Evolutionary conservation across 495 filamentous ascomycete genomes (phyloP).

Genomic region (Neurospora tetrasperma): DNA sequence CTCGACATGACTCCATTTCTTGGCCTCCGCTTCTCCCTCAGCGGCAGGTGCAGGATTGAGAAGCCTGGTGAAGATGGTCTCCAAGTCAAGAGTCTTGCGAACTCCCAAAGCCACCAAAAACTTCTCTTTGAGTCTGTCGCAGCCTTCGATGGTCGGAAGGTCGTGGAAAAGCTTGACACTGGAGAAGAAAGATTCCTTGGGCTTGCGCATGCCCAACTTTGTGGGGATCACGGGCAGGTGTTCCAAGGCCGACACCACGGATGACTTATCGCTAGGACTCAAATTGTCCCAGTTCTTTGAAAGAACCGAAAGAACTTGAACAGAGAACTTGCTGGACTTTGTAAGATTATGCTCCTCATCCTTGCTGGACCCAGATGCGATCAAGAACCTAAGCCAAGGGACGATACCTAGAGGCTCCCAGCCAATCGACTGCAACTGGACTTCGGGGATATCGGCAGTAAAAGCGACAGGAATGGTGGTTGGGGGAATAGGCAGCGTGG

Average conservation of each 20-base stretch:
- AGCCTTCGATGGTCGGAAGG: slow-evolving; percentile 65
- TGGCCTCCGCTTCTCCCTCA: slow-evolving; percentile 31
- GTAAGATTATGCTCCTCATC: slow-evolving; percentile 46
- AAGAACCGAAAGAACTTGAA: slow-evolving; percentile 63
- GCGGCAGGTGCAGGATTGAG: slow-evolving; percentile 39
- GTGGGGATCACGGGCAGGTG: slow-evolving; percentile 76
- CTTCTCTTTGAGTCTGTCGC: slow-evolving; percentile 78
- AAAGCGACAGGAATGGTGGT: slow-evolving; percentile 73
- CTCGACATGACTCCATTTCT: slow-evolving; percentile 86
- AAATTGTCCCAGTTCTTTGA: slow-evolving; percentile 83
- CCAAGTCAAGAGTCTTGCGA: slow-evolving; percentile 79
- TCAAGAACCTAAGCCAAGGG: slow-evolving; percentile 71
- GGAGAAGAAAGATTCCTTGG: slow-evolving; percentile 82
- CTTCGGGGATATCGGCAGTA: slow-evolving; percentile 43
- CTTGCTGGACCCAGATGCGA: slow-evolving; percentile 44
- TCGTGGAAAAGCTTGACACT: slow-evolving; percentile 90
- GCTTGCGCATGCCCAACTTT: slow-evolving; percentile 79
- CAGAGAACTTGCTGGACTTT: slow-evolving; percentile 62
- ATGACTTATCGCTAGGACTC: slow-evolving; percentile 51
- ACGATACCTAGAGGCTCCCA: slow-evolving; percentile 76
- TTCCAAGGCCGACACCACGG: slow-evolving; percentile 50
- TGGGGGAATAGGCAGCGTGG: slow-evolving; percentile 74
- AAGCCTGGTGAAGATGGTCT: slow-evolving; percentile 83
- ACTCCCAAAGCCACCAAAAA: slow-evolving; percentile 74
- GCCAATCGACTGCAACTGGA: slow-evolving; percentile 63